Evolutionary conservation across 495 filamentous ascomycete genomes (phyloP).

Genomic region (Arthonia radiata): DNA sequence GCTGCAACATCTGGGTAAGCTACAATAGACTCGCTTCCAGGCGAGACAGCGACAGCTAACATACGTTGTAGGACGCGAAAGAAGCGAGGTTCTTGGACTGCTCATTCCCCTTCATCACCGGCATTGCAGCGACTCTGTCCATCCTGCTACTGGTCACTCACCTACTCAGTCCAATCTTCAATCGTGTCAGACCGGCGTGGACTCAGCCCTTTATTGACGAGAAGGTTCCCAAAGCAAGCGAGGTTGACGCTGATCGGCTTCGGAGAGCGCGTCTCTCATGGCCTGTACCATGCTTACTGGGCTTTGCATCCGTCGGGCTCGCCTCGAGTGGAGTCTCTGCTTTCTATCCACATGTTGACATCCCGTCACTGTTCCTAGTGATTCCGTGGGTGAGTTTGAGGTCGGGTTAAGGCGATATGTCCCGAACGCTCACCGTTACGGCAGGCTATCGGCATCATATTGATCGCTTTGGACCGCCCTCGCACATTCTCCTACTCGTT

Average conservation of each 20-base stretch:
- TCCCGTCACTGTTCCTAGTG: constrained; percentile 12
- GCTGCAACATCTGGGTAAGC: too few relatives aligned
- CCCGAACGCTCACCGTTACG: constrained; percentile 2
- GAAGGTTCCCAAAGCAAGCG: constrained; percentile 10
- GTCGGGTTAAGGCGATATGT: constrained; percentile 1
- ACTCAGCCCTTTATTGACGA: constrained; percentile 23
- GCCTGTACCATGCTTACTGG: constrained; percentile 17
- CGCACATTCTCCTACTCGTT: constrained; percentile 17
- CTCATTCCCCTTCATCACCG: constrained; percentile 21
- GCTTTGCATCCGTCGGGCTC: constrained; percentile 17
- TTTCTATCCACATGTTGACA: constrained; percentile 11
- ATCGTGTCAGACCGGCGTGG: constrained; percentile 23
- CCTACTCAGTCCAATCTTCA: constrained; percentile 10
- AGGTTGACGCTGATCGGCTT: constrained; percentile 11
- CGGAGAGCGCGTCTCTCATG: constrained; percentile 9
- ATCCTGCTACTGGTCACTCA: constrained; percentile 16
- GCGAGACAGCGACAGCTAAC: too few relatives aligned
- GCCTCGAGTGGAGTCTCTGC: constrained; percentile 16
- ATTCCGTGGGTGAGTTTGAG: constrained; percentile 22
- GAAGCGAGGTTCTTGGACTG: constrained; percentile 24
- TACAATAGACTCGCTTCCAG: too few relatives aligned
- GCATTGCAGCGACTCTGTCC: constrained; percentile 19
- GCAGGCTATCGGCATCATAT: constrained; percentile 19
- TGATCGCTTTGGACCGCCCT: constrained; percentile 25
- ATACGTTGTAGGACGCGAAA: constrained; percentile 26